A percentile compares a stretch with the other conserved stretches of the same genome.
These are phyloP conservation scores for Zizania latifolia DNA, from an alignment of 176 grass and related monocot genomes.

Conservation along the genomic window DNA sequence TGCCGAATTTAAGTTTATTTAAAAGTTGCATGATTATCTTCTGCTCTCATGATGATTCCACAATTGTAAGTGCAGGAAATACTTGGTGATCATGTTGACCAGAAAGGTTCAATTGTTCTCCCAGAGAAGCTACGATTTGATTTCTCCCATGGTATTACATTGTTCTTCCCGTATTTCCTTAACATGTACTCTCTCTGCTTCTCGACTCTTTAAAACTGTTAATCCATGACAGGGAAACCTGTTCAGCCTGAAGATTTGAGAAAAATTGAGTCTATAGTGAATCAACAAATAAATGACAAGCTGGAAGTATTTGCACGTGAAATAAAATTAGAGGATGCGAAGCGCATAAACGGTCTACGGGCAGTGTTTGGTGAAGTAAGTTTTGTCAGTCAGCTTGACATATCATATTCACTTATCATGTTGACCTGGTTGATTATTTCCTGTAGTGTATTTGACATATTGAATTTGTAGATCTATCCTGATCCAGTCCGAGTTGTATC, in stretches of 20 bases:
- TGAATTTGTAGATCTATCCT: conserved; percentile 60
- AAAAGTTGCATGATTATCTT: not conserved
- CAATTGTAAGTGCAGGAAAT: conserved; percentile 57
- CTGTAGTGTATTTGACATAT: not conserved
- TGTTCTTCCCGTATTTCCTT: conserved; percentile 2
- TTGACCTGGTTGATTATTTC: conserved; percentile 8
- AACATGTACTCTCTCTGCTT: not conserved
- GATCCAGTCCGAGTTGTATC: conserved; percentile 89
- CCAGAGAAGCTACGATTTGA: conserved; percentile 96
- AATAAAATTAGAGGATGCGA: conserved; percentile 61
- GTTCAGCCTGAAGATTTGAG: conserved; percentile 81
- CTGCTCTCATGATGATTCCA: not conserved
- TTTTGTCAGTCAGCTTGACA: conserved; percentile 2
- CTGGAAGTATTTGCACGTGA: conserved; percentile 70
- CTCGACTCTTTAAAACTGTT: conserved; percentile 7
- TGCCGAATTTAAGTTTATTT: conserved; percentile 22
- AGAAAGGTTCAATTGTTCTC: conserved; percentile 99
- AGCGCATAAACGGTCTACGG: conserved; percentile 67
- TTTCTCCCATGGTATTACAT: conserved; percentile 89
- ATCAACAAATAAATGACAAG: conserved; percentile 86
- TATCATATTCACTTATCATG: not conserved
- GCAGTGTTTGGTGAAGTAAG: conserved; percentile 88
- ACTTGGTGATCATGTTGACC: conserved; percentile 95
- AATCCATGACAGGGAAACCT: conserved; percentile 75
- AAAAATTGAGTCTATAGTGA: conserved; percentile 94